These are phyloP conservation scores for Ophiostoma fasciatum DNA, from an alignment of 2,329 filamentous ascomycete genomes.

Conservation along the genomic window DNA sequence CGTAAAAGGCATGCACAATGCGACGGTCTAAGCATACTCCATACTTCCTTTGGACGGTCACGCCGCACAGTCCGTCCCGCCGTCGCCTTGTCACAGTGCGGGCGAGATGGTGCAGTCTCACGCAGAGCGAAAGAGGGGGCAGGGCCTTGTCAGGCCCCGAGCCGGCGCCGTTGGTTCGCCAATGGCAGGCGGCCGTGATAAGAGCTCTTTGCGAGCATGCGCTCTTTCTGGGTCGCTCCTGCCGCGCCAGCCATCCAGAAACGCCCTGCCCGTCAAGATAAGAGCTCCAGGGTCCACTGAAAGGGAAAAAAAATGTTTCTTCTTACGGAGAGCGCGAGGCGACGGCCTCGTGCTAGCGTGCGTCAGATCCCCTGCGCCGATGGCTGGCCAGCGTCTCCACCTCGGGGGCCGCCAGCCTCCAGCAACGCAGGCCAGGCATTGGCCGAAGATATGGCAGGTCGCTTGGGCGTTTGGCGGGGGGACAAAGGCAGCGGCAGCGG, in stretches of 20 bases:
- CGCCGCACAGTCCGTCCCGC: too few species aligned
- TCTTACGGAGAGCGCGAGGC: too few species aligned
- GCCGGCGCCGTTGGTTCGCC: not conserved
- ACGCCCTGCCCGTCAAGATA: too few species aligned
- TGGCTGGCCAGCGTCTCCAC: not conserved
- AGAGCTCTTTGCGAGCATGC: not conserved
- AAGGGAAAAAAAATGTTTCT: not conserved
- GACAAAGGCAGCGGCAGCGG: too few species aligned
- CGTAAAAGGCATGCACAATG: too few species aligned
- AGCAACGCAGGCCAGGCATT: slow-evolving; percentile 2
- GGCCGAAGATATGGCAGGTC: slow-evolving; percentile 2
- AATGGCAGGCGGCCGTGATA: not conserved
- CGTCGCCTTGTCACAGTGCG: too few species aligned
- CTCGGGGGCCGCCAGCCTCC: slow-evolving; percentile 1
- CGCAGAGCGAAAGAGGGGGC: too few species aligned
- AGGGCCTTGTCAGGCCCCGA: too few species aligned
- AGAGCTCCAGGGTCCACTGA: not conserved
- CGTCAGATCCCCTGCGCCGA: not conserved
- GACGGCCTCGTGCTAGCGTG: slow-evolving; percentile 1
- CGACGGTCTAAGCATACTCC: too few species aligned
- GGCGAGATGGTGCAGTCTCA: too few species aligned
- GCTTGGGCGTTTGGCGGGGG: too few species aligned
- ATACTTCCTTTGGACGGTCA: too few species aligned
- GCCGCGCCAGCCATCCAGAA: not conserved
- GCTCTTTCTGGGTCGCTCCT: not conserved